Evolutionary conservation across 176 grass and related monocot species (phyloP).

Genomic region (Lolium multiflorum): DNA sequence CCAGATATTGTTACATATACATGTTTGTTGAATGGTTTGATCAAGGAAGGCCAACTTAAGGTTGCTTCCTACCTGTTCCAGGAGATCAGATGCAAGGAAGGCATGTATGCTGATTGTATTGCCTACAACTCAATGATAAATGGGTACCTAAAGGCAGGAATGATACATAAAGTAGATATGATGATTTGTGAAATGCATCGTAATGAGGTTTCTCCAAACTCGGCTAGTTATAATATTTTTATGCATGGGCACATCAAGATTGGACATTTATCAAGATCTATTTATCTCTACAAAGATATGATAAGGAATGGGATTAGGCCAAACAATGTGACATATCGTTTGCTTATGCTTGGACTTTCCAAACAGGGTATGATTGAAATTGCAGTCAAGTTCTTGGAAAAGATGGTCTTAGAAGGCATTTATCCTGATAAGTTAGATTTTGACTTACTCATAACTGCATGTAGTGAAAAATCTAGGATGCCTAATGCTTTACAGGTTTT

Average conservation of each 20-base stretch:
- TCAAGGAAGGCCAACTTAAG: slow-evolving; percentile 74
- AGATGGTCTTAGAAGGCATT: slow-evolving; percentile 69
- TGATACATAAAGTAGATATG: slow-evolving; percentile 56
- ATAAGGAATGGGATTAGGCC: slow-evolving; percentile 67
- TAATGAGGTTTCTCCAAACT: slow-evolving; percentile 63
- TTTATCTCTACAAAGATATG: slow-evolving; percentile 74
- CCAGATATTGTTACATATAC: slow-evolving; percentile 80
- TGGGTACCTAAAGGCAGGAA: slow-evolving; percentile 69
- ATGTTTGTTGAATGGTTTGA: slow-evolving; percentile 80
- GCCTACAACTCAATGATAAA: slow-evolving; percentile 80
- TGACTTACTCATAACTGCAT: slow-evolving; percentile 74
- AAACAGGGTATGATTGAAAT: slow-evolving; percentile 69
- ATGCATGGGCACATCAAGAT: slow-evolving; percentile 78
- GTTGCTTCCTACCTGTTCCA: slow-evolving; percentile 75
- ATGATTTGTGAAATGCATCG: slow-evolving; percentile 66
- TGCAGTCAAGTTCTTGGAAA: slow-evolving; percentile 85
- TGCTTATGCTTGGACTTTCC: slow-evolving; percentile 70
- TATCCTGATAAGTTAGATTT: slow-evolving; percentile 72
- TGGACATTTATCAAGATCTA: slow-evolving; percentile 48
- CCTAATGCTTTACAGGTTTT: slow-evolving; percentile 67
- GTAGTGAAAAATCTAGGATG: slow-evolving; percentile 87
- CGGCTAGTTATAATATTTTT: slow-evolving; percentile 82
- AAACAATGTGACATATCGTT: slow-evolving; percentile 73
- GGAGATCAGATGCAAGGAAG: slow-evolving; percentile 80
- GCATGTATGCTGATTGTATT: slow-evolving; percentile 70